Conservation (phyloP, 148 eudicot genomes). For the Rhododendron ovatum region DNA sequence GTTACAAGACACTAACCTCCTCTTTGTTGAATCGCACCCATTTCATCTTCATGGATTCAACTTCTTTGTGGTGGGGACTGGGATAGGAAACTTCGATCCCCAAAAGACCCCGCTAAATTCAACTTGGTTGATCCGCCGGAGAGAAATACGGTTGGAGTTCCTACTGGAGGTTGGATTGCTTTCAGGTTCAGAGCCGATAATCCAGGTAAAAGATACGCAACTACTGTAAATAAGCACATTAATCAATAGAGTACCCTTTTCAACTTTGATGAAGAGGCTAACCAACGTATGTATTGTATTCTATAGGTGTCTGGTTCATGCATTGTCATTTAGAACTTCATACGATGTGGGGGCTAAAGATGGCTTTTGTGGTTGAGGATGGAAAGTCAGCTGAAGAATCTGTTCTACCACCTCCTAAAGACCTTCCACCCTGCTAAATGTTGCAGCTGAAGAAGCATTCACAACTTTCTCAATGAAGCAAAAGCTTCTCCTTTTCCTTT, state of each 20-base stretch:
- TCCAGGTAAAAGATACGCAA: slow-evolving; percentile 38
- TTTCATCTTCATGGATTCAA: slow-evolving; percentile 68
- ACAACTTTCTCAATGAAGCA: neutral
- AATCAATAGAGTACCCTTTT: neutral
- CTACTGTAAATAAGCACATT: neutral
- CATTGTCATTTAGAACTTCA: slow-evolving; percentile 65
- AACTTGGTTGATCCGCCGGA: slow-evolving; percentile 66
- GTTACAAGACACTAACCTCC: slow-evolving; percentile 52
- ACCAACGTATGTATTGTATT: neutral
- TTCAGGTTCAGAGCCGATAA: slow-evolving; percentile 60
- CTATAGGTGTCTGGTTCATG: slow-evolving; percentile 58
- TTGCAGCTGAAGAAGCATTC: neutral
- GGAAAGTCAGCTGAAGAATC: slow-evolving; percentile 40
- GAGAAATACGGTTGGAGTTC: slow-evolving; percentile 58
- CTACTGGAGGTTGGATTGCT: slow-evolving; percentile 65
- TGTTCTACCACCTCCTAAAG: slow-evolving; percentile 50
- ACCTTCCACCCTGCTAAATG: slow-evolving; percentile 48
- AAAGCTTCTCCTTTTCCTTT: neutral
- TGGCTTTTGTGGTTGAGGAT: slow-evolving; percentile 53
- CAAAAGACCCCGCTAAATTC: slow-evolving; percentile 35
- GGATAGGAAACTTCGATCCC: slow-evolving; percentile 49
- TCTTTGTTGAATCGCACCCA: slow-evolving; percentile 56
- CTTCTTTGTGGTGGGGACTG: slow-evolving; percentile 56
- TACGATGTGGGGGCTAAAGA: slow-evolving; percentile 60
- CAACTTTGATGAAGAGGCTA: neutral